These are phyloP conservation scores for Aureobasidium sp. DNA, from an alignment of 2,329 filamentous ascomycete species.

Conservation along the genomic window DNA sequence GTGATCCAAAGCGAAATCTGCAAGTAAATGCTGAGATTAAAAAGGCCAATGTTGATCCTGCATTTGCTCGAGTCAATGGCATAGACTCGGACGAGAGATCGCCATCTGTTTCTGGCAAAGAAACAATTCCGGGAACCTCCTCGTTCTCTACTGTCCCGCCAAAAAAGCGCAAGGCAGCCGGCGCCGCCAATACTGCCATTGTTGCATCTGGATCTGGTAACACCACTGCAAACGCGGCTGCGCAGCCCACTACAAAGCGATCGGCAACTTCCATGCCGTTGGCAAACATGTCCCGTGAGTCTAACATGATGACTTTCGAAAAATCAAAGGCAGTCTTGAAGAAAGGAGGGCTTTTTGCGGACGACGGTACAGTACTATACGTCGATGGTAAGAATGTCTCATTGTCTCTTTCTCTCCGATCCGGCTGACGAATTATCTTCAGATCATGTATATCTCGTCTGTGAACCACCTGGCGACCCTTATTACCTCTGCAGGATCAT, in stretches of 20 bases:
- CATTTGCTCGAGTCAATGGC: slow-evolving; percentile 2
- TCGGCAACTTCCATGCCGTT: slow-evolving; percentile 32
- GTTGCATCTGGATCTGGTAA: slow-evolving; percentile 21
- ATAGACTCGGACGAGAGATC: not conserved
- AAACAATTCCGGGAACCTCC: slow-evolving; percentile 46
- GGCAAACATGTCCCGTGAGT: slow-evolving; percentile 49
- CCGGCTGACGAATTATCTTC: slow-evolving; percentile 30
- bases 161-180: slow-evolving; percentile 80
- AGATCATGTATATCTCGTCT: slow-evolving; percentile 92
- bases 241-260: slow-evolving; percentile 22
- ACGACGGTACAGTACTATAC: slow-evolving; percentile 78
- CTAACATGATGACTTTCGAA: slow-evolving; percentile 86
- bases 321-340: slow-evolving; percentile 61
- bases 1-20: slow-evolving; percentile 43
- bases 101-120: slow-evolving; percentile 19
- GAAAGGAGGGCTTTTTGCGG: slow-evolving; percentile 73
- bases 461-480: slow-evolving; percentile 93
- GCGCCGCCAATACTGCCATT: slow-evolving; percentile 23
- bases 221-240: slow-evolving; percentile 19
- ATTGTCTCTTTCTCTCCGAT: not conserved
- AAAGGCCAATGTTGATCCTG: slow-evolving; percentile 20
- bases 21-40: slow-evolving; percentile 36
- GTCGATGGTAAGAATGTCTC: slow-evolving; percentile 70
- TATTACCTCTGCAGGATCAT: slow-evolving; percentile 98
- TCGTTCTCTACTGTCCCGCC: slow-evolving; percentile 52